A percentile compares a stretch with the other conserved stretches of the same genome.
Conservation (phyloP, 2,329 filamentous ascomycete species). For the Magnaporthales sp. region DNA sequence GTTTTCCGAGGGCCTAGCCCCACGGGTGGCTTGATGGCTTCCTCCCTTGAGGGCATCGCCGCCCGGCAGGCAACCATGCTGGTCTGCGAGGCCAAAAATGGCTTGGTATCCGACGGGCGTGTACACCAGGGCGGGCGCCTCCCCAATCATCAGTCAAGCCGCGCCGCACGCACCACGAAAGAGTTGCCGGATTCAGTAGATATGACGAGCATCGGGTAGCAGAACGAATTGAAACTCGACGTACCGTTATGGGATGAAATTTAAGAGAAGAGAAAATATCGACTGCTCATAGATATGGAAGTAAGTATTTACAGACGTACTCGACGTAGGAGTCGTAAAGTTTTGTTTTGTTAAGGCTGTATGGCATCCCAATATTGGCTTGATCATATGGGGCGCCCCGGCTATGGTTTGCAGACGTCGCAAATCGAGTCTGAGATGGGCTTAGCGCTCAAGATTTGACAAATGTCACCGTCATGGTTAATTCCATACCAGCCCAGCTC, state of each 20-base stretch:
- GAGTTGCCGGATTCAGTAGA: not conserved
- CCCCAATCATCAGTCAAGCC: not conserved
- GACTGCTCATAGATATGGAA: not conserved
- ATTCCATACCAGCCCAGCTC: not conserved
- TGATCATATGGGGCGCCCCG: too few relatives aligned
- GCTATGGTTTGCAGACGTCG: too few relatives aligned
- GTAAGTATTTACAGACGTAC: too few relatives aligned
- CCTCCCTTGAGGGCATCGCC: not conserved
- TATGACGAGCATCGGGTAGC: not conserved
- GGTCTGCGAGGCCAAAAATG: not conserved
- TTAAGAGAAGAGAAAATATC: not conserved
- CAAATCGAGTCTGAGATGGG: not conserved
- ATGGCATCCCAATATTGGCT: not conserved
- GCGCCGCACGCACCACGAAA: not conserved
- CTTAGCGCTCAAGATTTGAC: not conserved
- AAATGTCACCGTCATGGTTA: not conserved
- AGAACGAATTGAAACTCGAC: not conserved
- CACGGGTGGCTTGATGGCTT: not conserved
- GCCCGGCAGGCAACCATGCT: not conserved
- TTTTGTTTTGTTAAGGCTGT: not conserved
- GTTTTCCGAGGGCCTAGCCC: not conserved
- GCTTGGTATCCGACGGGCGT: not conserved
- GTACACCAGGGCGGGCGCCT: not conserved
- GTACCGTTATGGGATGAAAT: not conserved
- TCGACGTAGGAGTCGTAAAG: not conserved